Evolutionary conservation across 108 stramenopile species (phyloP), one percentile per base, ranked within the genome.

Genomic region (Nannochloropsis granulata): DNA sequence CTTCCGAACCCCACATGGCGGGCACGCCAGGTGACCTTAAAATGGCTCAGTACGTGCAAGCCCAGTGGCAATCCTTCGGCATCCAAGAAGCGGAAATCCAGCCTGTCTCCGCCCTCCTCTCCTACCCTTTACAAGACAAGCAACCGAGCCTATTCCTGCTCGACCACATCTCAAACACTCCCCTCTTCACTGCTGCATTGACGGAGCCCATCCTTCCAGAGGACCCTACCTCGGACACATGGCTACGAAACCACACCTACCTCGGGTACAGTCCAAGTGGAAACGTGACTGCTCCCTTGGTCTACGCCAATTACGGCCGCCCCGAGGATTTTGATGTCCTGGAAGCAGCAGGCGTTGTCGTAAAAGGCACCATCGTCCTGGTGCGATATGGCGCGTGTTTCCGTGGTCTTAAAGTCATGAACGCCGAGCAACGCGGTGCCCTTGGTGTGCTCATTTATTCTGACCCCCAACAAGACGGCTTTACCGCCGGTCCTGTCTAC

Each of bases 221-320:
- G 43, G 92, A 93, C 83, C 56, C 83, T 12, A 93, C 93, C 13
- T 87, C 85, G 25, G 93, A 92, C 78, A 91, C 92, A n/a, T 82
- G 84, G 44, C 91, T 83, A 80, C 82, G 93, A 45, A 93, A 93
- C 82, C 90, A 91, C 82, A 92, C 91, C 34, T 93, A 91, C 82
- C 91, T 90, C 79, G 93, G 91, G 3, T 93, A 93, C 85, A 82
- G 88, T 14, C 92, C 93, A 14, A 84, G 89, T 24, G 93, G 93
- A 5, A 25, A 83, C 78, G 89, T 91, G 24, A 45, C 45, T 10
- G 90, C 85, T 12, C 56, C 87, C 23, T 13, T 90, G 13, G 92
- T 93, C 19, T 93, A 92, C 83, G 93, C 92, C 81, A 93, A 93
- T 83, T 93, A 91, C 79, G 93, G 92, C 24, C 91, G 92, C 21